Evolutionary conservation across 1,139 yeast species (phyloP), one percentile per base, ranked within the genome.

Genomic region (Nematodospora anomalae): DNA sequence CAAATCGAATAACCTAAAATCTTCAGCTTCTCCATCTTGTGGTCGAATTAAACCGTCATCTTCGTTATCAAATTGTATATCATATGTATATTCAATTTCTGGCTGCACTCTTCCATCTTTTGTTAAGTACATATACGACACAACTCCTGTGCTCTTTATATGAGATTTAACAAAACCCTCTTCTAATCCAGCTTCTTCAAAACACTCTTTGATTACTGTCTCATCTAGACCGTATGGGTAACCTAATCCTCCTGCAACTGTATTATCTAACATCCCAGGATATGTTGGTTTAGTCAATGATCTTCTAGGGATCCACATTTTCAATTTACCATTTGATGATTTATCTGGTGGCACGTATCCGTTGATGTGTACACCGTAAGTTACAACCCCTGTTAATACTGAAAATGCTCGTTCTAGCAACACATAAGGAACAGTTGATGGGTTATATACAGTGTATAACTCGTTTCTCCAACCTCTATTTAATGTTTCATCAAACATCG

Each of bases 241-340:
- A 0, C 96, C 96, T 14, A 92, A 56, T 0, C 98, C 98, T 1
- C 98, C 98, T 0, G 96, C 98, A 4, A 92, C 87, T 1, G 95
- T 87, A 55, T 90, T 92, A 57, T 92, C 98, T 30, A 89, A 71
- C 86, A 79, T 83, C 0, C 87, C 84, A 0, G 98, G 97, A 62
- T 79, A 89, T 0, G 97, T 92, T 12, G 85, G 83, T 55, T 92
- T 92, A 1, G 79, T 71, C 10, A 66, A 55, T 0, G 97, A 75
- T 46, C 98, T 68, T 43, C 87, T 67, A 1, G 98, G 96, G 4
- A 90, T 72, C 97, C 97, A 92, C 39, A 92, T 52, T 50, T 78
- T 75, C 30, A 80, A 51, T 28, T 70, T 67, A 0, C 73, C 74
- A 15, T 68, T 57, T 9, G 67, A 59, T 3, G 64, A 41, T 14